phyloP scores from a whole-genome alignment of 495 filamentous ascomycete species.

The Xylaria nigripes region DNA sequence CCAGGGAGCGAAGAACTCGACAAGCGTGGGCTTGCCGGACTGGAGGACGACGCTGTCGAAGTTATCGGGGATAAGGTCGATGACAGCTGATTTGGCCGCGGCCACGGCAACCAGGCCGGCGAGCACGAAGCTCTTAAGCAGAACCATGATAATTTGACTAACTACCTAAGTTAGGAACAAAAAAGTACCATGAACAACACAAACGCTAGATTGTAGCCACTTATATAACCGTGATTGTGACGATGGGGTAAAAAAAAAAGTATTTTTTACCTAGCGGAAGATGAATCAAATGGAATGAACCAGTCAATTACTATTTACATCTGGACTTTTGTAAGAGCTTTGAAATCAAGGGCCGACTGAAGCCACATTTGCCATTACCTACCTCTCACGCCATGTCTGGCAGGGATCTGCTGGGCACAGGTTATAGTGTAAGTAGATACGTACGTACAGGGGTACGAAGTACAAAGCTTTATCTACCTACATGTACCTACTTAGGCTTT shows the following conservation, averaged over 20 bases:
- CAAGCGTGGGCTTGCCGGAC: conserved; percentile 89
- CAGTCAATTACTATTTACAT: not conserved
- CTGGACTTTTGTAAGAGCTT: conserved; percentile 7
- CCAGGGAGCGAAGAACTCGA: conserved; percentile 99
- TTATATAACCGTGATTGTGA: too few species aligned
- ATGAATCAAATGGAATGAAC: not conserved
- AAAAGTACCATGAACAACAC: not conserved
- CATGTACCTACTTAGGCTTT: not conserved
- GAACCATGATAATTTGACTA: conserved; percentile 44
- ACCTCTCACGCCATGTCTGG: conserved; percentile 7
- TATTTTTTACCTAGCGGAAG: too few species aligned
- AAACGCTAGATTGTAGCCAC: too few species aligned
- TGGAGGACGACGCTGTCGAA: conserved; percentile 85
- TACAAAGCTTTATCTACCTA: too few species aligned
- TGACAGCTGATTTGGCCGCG: conserved; percentile 56
- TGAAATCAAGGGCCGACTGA: conserved; percentile 20
- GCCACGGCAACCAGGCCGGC: conserved; percentile 37
- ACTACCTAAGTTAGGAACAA: too few species aligned
- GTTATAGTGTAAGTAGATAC: not conserved
- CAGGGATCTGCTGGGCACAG: conserved; percentile 2
- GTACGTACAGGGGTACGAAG: too few species aligned
- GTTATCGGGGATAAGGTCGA: conserved; percentile 80
- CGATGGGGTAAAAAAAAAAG: too few species aligned
- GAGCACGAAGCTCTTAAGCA: conserved; percentile 47
- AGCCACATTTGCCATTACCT: conserved; percentile 17